phyloP scores from a whole-genome alignment of 345 rosid genomes.

The Citrus hindsii region DNA sequence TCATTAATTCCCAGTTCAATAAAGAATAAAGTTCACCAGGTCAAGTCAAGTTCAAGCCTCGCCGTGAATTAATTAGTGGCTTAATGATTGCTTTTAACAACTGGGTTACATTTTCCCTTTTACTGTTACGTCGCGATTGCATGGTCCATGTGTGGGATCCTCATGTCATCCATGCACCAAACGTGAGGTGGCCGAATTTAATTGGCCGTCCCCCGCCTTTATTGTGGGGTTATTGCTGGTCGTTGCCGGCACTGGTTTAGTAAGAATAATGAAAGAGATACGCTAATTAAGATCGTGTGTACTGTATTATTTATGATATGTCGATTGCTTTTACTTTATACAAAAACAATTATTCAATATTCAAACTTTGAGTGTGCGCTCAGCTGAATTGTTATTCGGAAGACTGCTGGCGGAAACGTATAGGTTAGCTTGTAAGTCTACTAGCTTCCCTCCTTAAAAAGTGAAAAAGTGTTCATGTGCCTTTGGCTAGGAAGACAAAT shows the following conservation, averaged over 20 bases:
- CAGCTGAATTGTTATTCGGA: not conserved
- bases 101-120: not conserved
- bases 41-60: not conserved
- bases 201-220: not conserved
- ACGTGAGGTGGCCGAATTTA: not conserved
- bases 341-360: not conserved
- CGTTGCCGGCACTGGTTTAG: not conserved
- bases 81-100: not conserved
- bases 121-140: not conserved
- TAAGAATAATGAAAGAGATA: not conserved
- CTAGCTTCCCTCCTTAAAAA: not conserved
- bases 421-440: not conserved
- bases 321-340: not conserved
- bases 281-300: no score
- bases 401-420: not conserved
- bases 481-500: not conserved
- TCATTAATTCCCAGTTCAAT: not conserved
- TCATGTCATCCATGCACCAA: not conserved
- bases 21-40: not conserved
- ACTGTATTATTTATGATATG: not conserved
- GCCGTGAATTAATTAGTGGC: not conserved
- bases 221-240: not conserved
- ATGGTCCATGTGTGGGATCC: not conserved
- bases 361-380: not conserved
- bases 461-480: not conserved